Conservation (phyloP, 2,329 filamentous ascomycete species). For the Ceratocystiopsis minuta region DNA sequence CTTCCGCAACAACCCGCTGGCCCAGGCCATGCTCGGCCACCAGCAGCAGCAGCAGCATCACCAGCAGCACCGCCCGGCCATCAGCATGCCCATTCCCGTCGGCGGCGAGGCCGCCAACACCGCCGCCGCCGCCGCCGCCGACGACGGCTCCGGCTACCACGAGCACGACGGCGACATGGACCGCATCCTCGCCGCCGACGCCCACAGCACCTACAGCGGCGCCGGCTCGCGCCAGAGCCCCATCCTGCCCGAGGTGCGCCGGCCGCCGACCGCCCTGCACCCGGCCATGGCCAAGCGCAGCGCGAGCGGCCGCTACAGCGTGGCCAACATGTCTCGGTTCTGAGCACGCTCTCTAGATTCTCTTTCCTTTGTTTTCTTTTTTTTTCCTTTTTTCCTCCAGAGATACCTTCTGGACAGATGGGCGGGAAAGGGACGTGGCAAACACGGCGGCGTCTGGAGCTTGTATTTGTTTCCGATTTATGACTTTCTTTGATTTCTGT, state of each 20-base stretch:
- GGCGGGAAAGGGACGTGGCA: too few species aligned
- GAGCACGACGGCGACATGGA: conserved; percentile 1
- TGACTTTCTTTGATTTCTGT: too few species aligned
- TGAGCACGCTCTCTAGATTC: conserved; percentile 9
- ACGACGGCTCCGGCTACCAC: conserved; percentile 9
- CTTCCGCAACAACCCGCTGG: conserved; percentile 1
- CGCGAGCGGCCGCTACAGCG: conserved; percentile 15
- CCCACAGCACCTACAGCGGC: conserved; percentile 13
- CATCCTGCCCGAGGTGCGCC: conserved; percentile 33
- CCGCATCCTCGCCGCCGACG: neutral
- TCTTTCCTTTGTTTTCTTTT: neutral
- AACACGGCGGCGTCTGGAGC: too few species aligned
- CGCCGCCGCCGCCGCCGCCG: conserved; percentile 19
- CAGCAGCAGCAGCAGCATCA: too few species aligned
- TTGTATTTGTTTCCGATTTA: too few species aligned
- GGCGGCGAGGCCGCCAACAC: conserved; percentile 20
- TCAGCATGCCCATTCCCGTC: conserved; percentile 23
- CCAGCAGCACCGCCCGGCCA: conserved; percentile 17
- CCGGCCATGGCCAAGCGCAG: conserved; percentile 22
- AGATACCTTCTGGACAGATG: too few species aligned
- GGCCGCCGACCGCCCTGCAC: conserved; percentile 40
- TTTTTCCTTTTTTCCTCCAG: neutral
- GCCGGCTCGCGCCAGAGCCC: conserved; percentile 26
- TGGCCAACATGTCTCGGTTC: conserved; percentile 30
- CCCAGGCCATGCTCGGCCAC: too few species aligned